These are phyloP conservation scores for Talaromyces thailandensis DNA, from an alignment of 495 filamentous ascomycete species.

Conservation along the genomic window DNA sequence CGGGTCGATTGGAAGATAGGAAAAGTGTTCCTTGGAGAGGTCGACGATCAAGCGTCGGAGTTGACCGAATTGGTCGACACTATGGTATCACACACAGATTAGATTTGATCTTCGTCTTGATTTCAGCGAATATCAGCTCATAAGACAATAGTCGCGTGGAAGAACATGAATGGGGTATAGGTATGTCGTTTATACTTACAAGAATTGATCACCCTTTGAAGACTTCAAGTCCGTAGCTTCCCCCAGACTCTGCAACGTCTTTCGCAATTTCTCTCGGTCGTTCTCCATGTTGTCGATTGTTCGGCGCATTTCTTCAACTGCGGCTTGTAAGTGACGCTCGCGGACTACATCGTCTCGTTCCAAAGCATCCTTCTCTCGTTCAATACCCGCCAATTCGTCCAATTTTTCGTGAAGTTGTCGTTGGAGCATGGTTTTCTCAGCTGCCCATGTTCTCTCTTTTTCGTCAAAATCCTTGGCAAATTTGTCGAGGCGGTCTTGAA, in stretches of 20 bases:
- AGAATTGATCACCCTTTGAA: constrained; percentile 50
- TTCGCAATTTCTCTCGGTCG: constrained; percentile 49
- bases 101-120: constrained; percentile 1
- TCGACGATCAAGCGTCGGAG: constrained; percentile 49
- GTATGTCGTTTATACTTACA: constrained; percentile 37
- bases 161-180: not conserved
- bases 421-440: constrained; percentile 23
- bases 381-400: constrained; percentile 25
- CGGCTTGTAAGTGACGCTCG: constrained; percentile 39
- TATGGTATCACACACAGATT: constrained; percentile 22
- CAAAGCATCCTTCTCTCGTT: constrained; percentile 39
- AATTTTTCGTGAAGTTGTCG: constrained; percentile 30
- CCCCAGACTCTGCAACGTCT: constrained; percentile 48
- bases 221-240: constrained; percentile 52
- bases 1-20: constrained; percentile 47
- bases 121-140: not conserved
- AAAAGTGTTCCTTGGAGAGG: constrained; percentile 48
- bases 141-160: not conserved
- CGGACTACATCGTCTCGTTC: constrained; percentile 38
- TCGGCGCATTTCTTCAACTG: constrained; percentile 39
- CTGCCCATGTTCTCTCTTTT: constrained; percentile 27
- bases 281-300: constrained; percentile 43
- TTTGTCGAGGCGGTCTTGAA: constrained; percentile 7
- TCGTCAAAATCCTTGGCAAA: constrained; percentile 25
- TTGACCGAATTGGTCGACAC: constrained; percentile 49